phyloP scores from a whole-genome alignment of 768 basidiomycete genomes.

The Xerocomellus chrysenteron region DNA sequence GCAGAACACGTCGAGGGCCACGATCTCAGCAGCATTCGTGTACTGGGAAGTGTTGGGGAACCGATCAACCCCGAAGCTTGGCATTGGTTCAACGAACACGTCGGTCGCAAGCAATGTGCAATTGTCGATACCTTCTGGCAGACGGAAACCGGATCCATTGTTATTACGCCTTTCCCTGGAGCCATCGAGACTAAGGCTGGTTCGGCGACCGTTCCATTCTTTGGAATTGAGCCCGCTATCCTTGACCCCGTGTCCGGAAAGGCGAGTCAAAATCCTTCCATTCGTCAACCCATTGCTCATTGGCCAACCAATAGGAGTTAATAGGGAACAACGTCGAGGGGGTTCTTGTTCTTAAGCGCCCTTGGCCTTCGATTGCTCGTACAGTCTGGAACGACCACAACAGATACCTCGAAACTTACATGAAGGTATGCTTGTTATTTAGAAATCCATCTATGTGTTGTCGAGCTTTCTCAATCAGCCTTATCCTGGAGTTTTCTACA shows the following conservation, averaged over 20 bases:
- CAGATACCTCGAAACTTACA: slow-evolving; percentile 76
- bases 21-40: slow-evolving; percentile 80
- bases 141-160: slow-evolving; percentile 97
- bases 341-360: slow-evolving; percentile 78
- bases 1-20: slow-evolving; percentile 80
- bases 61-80: slow-evolving; percentile 99
- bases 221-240: slow-evolving; percentile 87
- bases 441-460: slow-evolving; percentile 42
- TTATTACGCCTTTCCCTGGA: slow-evolving; percentile 94
- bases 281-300: not conserved
- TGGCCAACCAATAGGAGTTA: slow-evolving; percentile 45
- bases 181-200: slow-evolving; percentile 96
- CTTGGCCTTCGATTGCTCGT: slow-evolving; percentile 96
- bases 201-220: slow-evolving; percentile 96
- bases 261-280: slow-evolving; percentile 30
- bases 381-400: slow-evolving; percentile 92
- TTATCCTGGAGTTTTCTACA: slow-evolving; percentile 91
- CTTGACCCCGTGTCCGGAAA: slow-evolving; percentile 82
- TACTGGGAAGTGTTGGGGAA: slow-evolving; percentile 93
- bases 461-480: slow-evolving; percentile 38
- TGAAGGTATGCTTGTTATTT: slow-evolving; percentile 41
- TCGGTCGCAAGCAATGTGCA: slow-evolving; percentile 84
- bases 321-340: slow-evolving; percentile 86
- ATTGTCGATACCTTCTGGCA: slow-evolving; percentile 97
- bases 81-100: slow-evolving; percentile 98